Evolutionary conservation across 2,329 filamentous ascomycete genomes (phyloP).

Genomic region (Paraphoma sp.): DNA sequence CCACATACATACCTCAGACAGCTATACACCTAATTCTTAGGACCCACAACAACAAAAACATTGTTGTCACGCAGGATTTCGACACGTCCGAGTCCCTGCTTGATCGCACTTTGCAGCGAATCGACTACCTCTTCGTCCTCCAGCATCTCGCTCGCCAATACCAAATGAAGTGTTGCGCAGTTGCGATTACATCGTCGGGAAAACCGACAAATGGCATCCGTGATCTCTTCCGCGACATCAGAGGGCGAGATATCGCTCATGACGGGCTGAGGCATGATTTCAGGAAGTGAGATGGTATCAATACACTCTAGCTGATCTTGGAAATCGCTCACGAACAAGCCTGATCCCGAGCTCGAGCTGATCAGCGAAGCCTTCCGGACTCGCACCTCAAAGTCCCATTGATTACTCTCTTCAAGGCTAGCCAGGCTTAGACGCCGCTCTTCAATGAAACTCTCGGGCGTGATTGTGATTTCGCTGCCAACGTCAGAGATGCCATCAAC

Average conservation of each 20-base stretch:
- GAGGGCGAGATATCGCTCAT: neutral
- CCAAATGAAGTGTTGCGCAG: neutral
- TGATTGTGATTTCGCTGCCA: neutral
- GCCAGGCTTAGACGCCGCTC: neutral
- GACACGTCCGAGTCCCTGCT: neutral
- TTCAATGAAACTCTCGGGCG: neutral
- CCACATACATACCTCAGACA: no score
- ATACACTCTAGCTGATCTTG: neutral
- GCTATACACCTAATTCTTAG: neutral
- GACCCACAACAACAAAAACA: neutral
- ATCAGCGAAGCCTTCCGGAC: neutral
- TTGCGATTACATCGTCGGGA: neutral
- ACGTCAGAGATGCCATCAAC: neutral
- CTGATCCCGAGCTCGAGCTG: neutral
- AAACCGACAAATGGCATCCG: neutral
- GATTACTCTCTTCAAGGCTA: neutral
- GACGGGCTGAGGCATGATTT: neutral
- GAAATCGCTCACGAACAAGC: neutral
- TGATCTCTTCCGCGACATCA: slow-evolving; percentile 2
- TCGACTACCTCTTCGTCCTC: neutral
- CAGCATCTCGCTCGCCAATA: neutral
- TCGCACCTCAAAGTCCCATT: neutral
- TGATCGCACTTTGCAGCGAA: neutral
- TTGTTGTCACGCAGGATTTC: neutral
- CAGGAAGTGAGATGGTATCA: neutral